Percentiles rank a stretch among this genome's conserved stretches.
phyloP scores from a whole-genome alignment of 1,139 yeast species.

The Sugiyamaella japonica region DNA sequence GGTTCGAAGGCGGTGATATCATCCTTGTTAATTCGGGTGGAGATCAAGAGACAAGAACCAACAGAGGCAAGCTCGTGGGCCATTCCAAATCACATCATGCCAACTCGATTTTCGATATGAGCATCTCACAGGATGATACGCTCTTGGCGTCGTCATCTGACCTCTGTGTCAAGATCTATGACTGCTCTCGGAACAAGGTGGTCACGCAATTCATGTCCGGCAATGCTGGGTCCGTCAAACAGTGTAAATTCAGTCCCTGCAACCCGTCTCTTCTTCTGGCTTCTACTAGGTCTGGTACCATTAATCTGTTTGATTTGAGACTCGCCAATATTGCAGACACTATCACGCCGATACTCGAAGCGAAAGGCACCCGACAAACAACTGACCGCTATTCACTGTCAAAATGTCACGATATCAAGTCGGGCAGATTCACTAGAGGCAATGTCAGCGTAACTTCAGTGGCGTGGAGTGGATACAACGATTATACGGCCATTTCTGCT shows the following conservation, averaged over 20 bases:
- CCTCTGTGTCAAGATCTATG: conserved; percentile 17
- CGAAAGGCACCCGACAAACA: background rate
- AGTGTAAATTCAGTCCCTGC: conserved; percentile 20
- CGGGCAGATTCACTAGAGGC: conserved; percentile 13
- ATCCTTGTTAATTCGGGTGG: conserved; percentile 1
- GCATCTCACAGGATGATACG: conserved; percentile 12
- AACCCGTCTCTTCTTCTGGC: conserved; percentile 13
- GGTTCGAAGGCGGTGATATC: conserved; percentile 19
- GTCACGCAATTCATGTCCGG: conserved; percentile 7
- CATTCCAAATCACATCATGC: conserved; percentile 17
- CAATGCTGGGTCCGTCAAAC: conserved; percentile 18
- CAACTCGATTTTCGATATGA: conserved; percentile 20
- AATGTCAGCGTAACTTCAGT: conserved; percentile 29
- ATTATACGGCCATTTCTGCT: conserved; percentile 25
- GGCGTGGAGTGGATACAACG: conserved; percentile 25
- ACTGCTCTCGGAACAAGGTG: conserved; percentile 13
- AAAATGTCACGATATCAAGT: conserved; percentile 19
- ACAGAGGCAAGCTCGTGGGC: conserved; percentile 13
- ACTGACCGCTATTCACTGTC: background rate
- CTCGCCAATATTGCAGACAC: background rate
- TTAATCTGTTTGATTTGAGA: conserved; percentile 20
- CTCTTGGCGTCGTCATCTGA: conserved; percentile 19
- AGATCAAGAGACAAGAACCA: too few relatives aligned
- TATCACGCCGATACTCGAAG: background rate
- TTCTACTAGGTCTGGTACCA: conserved; percentile 22